Base-by-base conservation (phyloP, 2,329 filamentous ascomycete species). In the Magnaporthales sp. region DNA sequence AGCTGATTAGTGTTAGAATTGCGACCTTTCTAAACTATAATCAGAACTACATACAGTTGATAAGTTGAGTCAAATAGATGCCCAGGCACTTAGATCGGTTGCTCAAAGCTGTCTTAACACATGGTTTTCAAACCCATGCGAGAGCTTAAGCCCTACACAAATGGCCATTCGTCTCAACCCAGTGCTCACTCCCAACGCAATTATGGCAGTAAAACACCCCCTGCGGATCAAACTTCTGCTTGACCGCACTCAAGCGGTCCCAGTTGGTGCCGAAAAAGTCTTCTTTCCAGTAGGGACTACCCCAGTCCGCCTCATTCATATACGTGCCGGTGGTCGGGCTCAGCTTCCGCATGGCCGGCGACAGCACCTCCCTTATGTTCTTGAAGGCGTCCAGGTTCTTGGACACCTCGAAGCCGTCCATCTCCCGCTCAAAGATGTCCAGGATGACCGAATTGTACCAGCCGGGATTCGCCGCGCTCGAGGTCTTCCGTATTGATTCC, bases 161-260 rank as follows among this genome's bases (percentile, higher is more conserved):
- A 32, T 9, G 8, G 2, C 30, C 30, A 32, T 32, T 11, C 30
- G 30, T 32, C 8, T 32, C 30, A 9, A 11, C n/a, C 79, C 79
- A 83, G 4, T 70, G 70, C 13, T 82, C 79, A 68, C 77, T 80
- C 0, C 80, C 81, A 1, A 82, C 79, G 10, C 72, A 77, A 0
- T 75, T 76, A 2, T 71, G 73, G 19, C 77, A 79, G 62, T 80
- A 79, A 31, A 79, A 80, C 1, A 82, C 30, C 2, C 70, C 71
- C 2, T 73, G 30, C 4, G 77, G 72, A 71, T 81, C 82, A 69
- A 78, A 81, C 64, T 73, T 76, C 10, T 75, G 69, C 75, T 84
- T 84, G 29, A 83, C 73, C 0, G 31, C 63, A 15, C 74, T 29
- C 51, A 80, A 67, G 4, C 69, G 67, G 1, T 67, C 64, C 66